Percentiles rank a stretch among this genome's conserved stretches.
Evolutionary conservation across 306 rosid species (phyloP).

Genomic region (Echinosophora koreensis): DNA sequence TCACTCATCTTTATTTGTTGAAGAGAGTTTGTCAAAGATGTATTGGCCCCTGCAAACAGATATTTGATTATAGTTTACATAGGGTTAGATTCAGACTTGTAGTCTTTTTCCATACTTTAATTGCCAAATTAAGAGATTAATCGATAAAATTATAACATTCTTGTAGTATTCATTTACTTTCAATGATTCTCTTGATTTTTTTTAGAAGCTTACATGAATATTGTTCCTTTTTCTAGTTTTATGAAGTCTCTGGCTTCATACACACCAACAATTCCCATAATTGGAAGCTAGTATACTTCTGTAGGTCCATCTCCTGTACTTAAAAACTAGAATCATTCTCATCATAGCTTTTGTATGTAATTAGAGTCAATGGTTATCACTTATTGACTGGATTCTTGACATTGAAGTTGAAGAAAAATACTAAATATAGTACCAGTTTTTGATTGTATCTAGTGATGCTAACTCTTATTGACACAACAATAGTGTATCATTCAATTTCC

Average conservation of each 20-base stretch:
- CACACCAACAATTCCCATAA: neutral
- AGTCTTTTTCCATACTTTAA: constrained; percentile 44
- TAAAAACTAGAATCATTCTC: constrained; percentile 32
- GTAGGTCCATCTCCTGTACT: neutral
- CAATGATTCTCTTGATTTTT: constrained; percentile 20
- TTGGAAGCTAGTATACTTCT: no score
- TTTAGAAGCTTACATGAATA: neutral
- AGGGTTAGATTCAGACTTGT: constrained; percentile 47
- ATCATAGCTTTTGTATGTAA: constrained; percentile 18
- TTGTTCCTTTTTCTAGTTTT: constrained; percentile 20
- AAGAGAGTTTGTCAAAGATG: constrained; percentile 58
- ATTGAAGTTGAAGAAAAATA: constrained; percentile 27
- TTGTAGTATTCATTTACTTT: constrained; percentile 40
- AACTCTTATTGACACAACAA: constrained; percentile 8
- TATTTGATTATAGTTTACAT: constrained; percentile 48
- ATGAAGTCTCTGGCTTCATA: constrained; percentile 16
- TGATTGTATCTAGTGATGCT: constrained; percentile 9
- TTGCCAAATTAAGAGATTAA: constrained; percentile 43
- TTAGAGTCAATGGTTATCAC: no score
- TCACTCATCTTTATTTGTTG: neutral
- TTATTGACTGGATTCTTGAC: neutral
- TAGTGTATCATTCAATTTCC: constrained; percentile 13
- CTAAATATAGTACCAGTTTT: neutral
- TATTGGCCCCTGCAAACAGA: constrained; percentile 49
- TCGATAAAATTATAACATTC: constrained; percentile 43